These are phyloP conservation scores for Aspergillus nomiae DNA, from an alignment of 2,329 filamentous ascomycete genomes.

Conservation along the genomic window DNA sequence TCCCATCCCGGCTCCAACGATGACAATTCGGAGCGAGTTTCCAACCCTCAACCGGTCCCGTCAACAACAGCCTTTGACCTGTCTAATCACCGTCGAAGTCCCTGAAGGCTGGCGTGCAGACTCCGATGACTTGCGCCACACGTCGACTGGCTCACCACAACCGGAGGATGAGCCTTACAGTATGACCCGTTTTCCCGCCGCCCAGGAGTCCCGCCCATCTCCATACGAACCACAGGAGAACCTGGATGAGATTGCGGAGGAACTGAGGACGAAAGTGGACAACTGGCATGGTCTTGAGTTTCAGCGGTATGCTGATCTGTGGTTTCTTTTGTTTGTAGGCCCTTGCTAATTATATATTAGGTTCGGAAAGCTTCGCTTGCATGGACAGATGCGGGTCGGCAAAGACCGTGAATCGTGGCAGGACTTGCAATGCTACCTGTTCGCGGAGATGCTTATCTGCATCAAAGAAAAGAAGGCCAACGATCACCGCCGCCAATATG, in stretches of 20 bases:
- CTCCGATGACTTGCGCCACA: conserved; percentile 70
- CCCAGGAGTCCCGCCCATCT: conserved; percentile 58
- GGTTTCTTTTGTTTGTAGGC: neutral
- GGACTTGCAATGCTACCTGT: conserved; percentile 94
- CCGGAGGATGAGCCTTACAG: conserved; percentile 56
- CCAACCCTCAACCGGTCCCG: conserved; percentile 89
- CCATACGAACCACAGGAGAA: conserved; percentile 76
- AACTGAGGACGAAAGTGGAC: conserved; percentile 82
- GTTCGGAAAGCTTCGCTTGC: conserved; percentile 88
- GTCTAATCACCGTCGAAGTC: conserved; percentile 90
- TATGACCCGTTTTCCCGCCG: conserved; percentile 48
- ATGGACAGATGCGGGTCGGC: conserved; percentile 87
- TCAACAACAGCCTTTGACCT: conserved; percentile 93
- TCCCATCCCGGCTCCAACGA: conserved; percentile 83
- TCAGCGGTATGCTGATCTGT: conserved; percentile 58
- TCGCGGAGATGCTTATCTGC: conserved; percentile 98
- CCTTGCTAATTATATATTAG: conserved; percentile 45
- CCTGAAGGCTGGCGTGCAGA: conserved; percentile 86
- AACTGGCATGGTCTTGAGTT: conserved; percentile 99
- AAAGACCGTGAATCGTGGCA: conserved; percentile 98
- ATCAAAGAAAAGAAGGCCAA: conserved; percentile 89
- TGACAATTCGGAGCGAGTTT: conserved; percentile 96
- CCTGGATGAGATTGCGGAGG: conserved; percentile 83
- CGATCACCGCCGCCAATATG: conserved; percentile 61
- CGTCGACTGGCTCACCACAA: conserved; percentile 53